Evolutionary conservation across 306 rosid species (phyloP).

Genomic region (Cotoneaster glaucophyllus): DNA sequence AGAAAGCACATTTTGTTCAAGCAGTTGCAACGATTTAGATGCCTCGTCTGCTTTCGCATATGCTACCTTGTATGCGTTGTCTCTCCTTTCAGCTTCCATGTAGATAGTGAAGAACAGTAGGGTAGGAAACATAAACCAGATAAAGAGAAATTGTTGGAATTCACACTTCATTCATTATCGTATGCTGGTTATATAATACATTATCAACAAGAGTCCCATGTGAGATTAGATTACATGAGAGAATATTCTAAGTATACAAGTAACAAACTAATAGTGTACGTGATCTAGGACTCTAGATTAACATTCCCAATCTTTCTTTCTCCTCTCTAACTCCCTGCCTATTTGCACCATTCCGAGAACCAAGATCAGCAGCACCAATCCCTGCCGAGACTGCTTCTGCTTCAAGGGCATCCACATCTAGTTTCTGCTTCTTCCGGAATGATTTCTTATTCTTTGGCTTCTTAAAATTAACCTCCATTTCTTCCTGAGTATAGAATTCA

Average conservation of each 20-base stretch:
- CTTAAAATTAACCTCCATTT: conserved; percentile 64
- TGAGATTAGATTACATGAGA: too few relatives aligned
- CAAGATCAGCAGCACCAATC: conserved; percentile 82
- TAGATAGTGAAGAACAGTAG: too few relatives aligned
- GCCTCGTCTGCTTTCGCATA: conserved; percentile 87
- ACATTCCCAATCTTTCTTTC: conserved; percentile 59
- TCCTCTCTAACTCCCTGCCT: conserved; percentile 66
- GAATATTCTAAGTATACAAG: too few relatives aligned
- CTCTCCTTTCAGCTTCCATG: conserved; percentile 79
- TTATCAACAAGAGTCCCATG: too few relatives aligned
- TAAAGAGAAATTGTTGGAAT: too few relatives aligned
- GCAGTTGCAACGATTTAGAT: conserved; percentile 55
- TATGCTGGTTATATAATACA: too few relatives aligned
- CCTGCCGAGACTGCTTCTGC: conserved; percentile 87
- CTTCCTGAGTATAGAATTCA: conserved; percentile 76
- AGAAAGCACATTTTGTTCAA: conserved; percentile 37
- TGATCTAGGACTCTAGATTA: too few relatives aligned
- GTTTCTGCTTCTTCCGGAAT: conserved; percentile 81
- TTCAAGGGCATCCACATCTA: conserved; percentile 87
- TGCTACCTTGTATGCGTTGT: conserved; percentile 66
- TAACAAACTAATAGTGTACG: too few relatives aligned
- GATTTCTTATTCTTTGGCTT: conserved; percentile 93
- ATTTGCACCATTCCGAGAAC: conserved; percentile 65
- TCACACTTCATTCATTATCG: too few relatives aligned
- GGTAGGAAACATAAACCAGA: too few relatives aligned